Percentiles rank a stretch among this genome's conserved stretches.
Conservation (phyloP, 768 basidiomycete genomes). For the Xerocomellus amylosporus region DNA sequence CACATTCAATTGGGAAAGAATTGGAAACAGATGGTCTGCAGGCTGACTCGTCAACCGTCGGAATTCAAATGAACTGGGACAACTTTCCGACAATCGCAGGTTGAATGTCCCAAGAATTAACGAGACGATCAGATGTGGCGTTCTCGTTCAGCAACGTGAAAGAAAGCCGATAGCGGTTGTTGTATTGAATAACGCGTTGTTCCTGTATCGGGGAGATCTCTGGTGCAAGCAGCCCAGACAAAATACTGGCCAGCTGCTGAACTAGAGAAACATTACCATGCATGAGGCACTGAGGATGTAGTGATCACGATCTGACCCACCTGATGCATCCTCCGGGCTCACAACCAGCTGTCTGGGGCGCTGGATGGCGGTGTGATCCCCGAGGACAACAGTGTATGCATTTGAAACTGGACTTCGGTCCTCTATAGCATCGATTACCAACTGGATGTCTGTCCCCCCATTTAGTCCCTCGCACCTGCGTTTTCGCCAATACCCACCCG, state of each 20-base stretch:
- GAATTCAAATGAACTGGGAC: constrained; percentile 10
- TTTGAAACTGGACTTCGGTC: constrained; percentile 6
- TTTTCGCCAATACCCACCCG: constrained; percentile 25
- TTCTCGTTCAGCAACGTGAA: constrained; percentile 94
- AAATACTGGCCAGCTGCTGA: constrained; percentile 38
- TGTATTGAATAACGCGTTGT: constrained; percentile 66
- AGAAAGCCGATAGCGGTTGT: constrained; percentile 80
- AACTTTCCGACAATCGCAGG: constrained; percentile 60
- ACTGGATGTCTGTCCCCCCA: not conserved
- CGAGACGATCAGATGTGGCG: constrained; percentile 57
- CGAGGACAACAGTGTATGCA: constrained; percentile 25
- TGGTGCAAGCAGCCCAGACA: constrained; percentile 41
- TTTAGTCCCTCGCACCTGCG: constrained; percentile 35
- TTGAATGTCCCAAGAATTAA: constrained; percentile 72
- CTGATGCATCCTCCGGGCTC: constrained; percentile 25
- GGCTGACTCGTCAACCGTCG: constrained; percentile 13
- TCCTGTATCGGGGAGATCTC: constrained; percentile 47
- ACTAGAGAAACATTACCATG: constrained; percentile 24
- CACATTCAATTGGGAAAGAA: constrained; percentile 53
- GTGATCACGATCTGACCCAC: constrained; percentile 19
- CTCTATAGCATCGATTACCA: constrained; percentile 14
- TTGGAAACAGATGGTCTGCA: constrained; percentile 68
- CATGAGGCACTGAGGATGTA: constrained; percentile 10
- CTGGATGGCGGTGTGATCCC: constrained; percentile 23
- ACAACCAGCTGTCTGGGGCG: constrained; percentile 21